A percentile compares a stretch with the other conserved stretches of the same genome.
These are phyloP conservation scores for Narthecium ossifragum DNA, from an alignment of 106 monocot genomes.

Conservation along the genomic window DNA sequence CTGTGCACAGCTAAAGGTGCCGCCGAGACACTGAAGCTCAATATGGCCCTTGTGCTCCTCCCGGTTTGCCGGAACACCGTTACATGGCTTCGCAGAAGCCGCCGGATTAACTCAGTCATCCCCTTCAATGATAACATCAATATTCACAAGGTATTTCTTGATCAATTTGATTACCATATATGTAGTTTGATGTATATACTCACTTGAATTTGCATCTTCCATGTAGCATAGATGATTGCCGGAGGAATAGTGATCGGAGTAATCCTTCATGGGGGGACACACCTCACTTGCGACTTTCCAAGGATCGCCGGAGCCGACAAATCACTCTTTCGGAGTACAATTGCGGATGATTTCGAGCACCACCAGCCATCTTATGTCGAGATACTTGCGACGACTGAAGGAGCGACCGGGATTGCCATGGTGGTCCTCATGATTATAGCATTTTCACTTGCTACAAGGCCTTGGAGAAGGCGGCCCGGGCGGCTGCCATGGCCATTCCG, in stretches of 20 bases:
- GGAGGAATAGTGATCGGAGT: neutral
- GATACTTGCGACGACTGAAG: no score
- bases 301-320: no score
- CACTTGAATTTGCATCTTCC: neutral
- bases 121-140: constrained; percentile 31
- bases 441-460: neutral
- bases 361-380: no score
- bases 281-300: neutral
- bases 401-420: constrained; percentile 5
- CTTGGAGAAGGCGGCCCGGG: neutral
- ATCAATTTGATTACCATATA: no score
- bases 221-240: constrained; percentile 1
- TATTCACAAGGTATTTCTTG: neutral
- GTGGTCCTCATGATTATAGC: constrained; percentile 6
- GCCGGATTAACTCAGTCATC: constrained; percentile 15
- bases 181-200: no score
- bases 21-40: constrained; percentile 36
- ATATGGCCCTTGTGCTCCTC: constrained; percentile 43
- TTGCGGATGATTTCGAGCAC: no score
- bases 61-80: constrained; percentile 44
- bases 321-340: no score
- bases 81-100: constrained; percentile 30
- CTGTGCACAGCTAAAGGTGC: constrained; percentile 33
- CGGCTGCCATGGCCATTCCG: neutral
- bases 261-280: neutral